These are phyloP conservation scores for Globisporangium parvum DNA, from an alignment of 352 stramenopile genomes.

Conservation along the genomic window DNA sequence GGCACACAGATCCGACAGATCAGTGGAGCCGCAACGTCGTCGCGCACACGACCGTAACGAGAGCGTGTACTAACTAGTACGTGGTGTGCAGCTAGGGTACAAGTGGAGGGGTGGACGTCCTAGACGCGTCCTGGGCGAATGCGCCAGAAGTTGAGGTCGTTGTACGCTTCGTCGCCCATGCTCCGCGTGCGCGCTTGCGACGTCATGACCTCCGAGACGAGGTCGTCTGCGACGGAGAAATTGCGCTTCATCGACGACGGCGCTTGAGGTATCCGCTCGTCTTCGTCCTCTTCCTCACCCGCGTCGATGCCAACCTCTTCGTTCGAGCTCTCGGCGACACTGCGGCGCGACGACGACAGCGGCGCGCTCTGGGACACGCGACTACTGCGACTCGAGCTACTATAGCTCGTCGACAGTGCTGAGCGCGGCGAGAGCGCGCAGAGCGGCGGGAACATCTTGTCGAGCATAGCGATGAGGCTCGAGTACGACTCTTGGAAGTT, in stretches of 20 bases:
- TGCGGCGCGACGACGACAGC: too few species aligned
- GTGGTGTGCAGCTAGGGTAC: too few species aligned
- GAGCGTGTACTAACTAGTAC: too few species aligned
- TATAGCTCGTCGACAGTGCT: constrained; percentile 1
- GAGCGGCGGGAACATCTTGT: constrained; percentile 76
- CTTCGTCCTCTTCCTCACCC: not conserved
- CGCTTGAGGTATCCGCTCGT: constrained; percentile 5
- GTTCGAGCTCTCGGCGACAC: not conserved
- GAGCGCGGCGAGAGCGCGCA: constrained; percentile 25
- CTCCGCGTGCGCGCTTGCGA: constrained; percentile 41
- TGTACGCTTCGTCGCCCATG: constrained; percentile 77
- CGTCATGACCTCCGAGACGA: constrained; percentile 48
- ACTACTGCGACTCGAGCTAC: not conserved
- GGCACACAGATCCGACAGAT: too few species aligned
- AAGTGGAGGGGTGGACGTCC: not conserved
- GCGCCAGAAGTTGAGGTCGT: constrained; percentile 84
- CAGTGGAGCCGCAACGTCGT: too few species aligned
- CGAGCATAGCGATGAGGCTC: constrained; percentile 45
- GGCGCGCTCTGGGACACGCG: too few species aligned
- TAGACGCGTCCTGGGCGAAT: constrained; percentile 47
- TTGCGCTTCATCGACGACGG: constrained; percentile 7
- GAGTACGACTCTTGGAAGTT: constrained; percentile 65
- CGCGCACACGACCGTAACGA: too few species aligned
- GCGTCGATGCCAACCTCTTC: not conserved
- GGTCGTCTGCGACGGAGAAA: constrained; percentile 22